Conservation (phyloP, 148 eudicot species). For the Silene uniflora region DNA sequence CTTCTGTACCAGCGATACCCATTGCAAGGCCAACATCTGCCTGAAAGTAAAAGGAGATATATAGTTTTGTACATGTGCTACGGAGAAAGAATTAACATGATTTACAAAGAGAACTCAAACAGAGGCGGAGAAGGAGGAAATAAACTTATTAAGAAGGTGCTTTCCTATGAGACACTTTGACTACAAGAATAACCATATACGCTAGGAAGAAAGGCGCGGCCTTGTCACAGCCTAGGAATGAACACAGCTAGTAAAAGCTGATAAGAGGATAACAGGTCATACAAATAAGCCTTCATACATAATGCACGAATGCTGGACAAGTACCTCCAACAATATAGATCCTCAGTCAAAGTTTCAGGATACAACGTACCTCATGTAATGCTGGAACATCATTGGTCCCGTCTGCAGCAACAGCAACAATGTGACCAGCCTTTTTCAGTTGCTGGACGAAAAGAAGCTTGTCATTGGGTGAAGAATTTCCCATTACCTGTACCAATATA, state of each 20-base stretch:
- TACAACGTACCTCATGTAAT: slow-evolving; percentile 64
- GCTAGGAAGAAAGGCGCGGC: neutral
- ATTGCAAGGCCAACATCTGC: slow-evolving; percentile 97
- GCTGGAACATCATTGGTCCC: slow-evolving; percentile 99
- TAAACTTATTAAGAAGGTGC: neutral
- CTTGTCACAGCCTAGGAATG: neutral
- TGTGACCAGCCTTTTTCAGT: slow-evolving; percentile 74
- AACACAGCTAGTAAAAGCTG: neutral
- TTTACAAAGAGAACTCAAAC: neutral
- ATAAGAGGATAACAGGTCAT: neutral
- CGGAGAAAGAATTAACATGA: neutral
- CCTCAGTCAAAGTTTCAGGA: neutral
- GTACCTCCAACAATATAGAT: neutral
- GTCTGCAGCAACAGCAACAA: slow-evolving; percentile 98
- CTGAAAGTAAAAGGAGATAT: slow-evolving; percentile 31
- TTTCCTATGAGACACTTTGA: neutral
- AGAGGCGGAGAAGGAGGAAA: neutral
- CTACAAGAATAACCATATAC: neutral
- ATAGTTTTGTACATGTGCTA: neutral
- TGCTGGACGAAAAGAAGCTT: slow-evolving; percentile 93
- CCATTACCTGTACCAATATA: slow-evolving; percentile 65
- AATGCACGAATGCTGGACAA: neutral
- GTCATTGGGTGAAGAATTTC: slow-evolving; percentile 93
- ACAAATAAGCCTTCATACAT: neutral
- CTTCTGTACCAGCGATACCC: slow-evolving; percentile 96